These are phyloP conservation scores for Ustilago shanxiensis DNA, from an alignment of 1,284 basidiomycete species.

Conservation along the genomic window DNA sequence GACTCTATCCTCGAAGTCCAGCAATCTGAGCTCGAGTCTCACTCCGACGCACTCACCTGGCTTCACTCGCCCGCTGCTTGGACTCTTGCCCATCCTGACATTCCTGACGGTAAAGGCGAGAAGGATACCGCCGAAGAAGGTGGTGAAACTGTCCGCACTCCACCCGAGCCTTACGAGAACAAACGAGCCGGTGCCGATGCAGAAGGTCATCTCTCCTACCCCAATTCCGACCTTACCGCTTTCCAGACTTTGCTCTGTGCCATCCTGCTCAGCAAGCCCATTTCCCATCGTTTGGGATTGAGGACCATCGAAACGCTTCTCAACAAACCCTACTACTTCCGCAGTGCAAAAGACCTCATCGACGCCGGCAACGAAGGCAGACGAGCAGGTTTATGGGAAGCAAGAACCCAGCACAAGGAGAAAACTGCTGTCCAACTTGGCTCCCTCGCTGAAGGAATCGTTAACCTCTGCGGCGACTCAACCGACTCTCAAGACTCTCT, in stretches of 20 bases:
- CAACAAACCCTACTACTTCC: constrained; percentile 48
- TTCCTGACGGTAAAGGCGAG: constrained; percentile 34
- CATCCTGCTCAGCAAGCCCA: constrained; percentile 53
- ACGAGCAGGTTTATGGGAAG: constrained; percentile 51
- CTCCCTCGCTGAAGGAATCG: constrained; percentile 41
- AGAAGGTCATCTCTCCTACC: constrained; percentile 41
- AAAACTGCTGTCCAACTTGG: constrained; percentile 57
- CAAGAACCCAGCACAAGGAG: constrained; percentile 58
- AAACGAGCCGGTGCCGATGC: constrained; percentile 12
- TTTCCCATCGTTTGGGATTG: constrained; percentile 50
- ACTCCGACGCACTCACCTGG: constrained; percentile 37
- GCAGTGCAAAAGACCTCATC: constrained; percentile 33
- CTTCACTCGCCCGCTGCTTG: constrained; percentile 37
- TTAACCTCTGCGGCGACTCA: constrained; percentile 15
- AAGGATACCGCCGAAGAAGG: constrained; percentile 36
- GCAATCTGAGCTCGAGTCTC: constrained; percentile 43
- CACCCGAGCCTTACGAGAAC: constrained; percentile 35
- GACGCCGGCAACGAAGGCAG: constrained; percentile 50
- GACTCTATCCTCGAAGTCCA: constrained; percentile 44
- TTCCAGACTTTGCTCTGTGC: constrained; percentile 52
- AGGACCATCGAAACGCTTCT: constrained; percentile 51
- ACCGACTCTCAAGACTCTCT: constrained; percentile 19
- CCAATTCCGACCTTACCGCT: constrained; percentile 44
- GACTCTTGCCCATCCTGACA: constrained; percentile 34
- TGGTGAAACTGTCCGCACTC: constrained; percentile 26